A percentile compares a stretch with the other conserved stretches of the same genome.
Conservation (phyloP, 306 rosid genomes). For the Prunus davidiana region DNA sequence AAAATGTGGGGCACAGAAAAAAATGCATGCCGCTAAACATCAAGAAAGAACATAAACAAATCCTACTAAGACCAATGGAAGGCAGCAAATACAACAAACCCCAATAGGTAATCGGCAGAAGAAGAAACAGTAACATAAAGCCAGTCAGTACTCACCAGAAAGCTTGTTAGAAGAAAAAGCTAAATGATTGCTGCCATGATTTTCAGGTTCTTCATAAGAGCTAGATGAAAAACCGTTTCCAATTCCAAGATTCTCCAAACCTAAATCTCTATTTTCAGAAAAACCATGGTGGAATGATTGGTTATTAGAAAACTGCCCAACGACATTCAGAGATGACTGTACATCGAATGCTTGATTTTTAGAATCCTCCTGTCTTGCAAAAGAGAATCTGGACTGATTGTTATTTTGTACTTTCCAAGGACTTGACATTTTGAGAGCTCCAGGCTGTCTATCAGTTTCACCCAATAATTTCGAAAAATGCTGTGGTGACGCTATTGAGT, state of each 20-base stretch:
- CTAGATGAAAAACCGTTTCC: conserved; percentile 49
- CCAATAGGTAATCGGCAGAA: neutral
- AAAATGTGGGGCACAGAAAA: neutral
- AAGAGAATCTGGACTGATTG: conserved; percentile 83
- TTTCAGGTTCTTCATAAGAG: conserved; percentile 51
- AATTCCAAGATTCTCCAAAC: conserved; percentile 42
- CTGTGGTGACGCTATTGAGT: conserved; percentile 60
- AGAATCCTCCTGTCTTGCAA: conserved; percentile 83
- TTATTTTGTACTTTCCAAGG: conserved; percentile 72
- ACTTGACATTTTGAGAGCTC: conserved; percentile 41
- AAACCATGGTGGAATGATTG: conserved; percentile 46
- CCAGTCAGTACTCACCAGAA: conserved; percentile 52
- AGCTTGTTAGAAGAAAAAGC: conserved; percentile 47
- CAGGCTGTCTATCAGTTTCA: conserved; percentile 50
- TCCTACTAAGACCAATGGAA: neutral
- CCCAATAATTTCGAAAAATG: conserved; percentile 58
- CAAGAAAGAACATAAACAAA: neutral
- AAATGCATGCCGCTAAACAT: neutral
- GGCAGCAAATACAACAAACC: neutral
- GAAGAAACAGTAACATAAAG: neutral
- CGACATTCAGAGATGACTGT: conserved; percentile 44
- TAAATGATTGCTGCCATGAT: conserved; percentile 31
- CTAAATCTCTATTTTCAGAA: conserved; percentile 48
- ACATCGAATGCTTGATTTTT: conserved; percentile 42
- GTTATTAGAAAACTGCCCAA: conserved; percentile 42